Evolutionary conservation across 805 yeast species (phyloP).

Genomic region (Pichia californica): DNA sequence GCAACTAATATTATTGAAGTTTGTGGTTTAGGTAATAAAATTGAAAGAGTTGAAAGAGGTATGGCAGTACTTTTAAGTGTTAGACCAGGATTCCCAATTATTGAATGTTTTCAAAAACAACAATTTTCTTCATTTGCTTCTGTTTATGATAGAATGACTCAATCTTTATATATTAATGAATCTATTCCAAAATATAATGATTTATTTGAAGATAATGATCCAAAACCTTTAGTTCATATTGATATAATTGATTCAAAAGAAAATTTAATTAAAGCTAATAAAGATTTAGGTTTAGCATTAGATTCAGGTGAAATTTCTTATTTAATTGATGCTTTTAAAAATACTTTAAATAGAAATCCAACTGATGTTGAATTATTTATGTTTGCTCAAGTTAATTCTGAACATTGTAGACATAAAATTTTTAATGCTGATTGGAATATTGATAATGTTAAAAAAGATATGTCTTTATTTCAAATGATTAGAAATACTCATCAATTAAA

Average conservation of each 20-base stretch:
- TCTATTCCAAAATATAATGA: constrained; percentile 61
- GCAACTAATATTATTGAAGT: constrained; percentile 92
- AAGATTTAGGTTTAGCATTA: constrained; percentile 83
- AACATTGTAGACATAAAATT: constrained; percentile 98
- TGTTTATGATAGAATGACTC: constrained; percentile 94
- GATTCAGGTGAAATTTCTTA: constrained; percentile 92
- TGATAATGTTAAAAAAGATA: constrained; percentile 69
- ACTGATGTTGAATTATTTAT: constrained; percentile 96
- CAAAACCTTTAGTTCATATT: constrained; percentile 76
- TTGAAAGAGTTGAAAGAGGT: constrained; percentile 91
- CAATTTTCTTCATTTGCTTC: constrained; percentile 52
- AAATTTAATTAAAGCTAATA: constrained; percentile 70
- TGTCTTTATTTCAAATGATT: constrained; percentile 87
- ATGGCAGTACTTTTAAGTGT: constrained; percentile 64
- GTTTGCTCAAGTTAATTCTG: constrained; percentile 99
- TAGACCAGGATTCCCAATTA: constrained; percentile 63
- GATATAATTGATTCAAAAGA: constrained; percentile 53
- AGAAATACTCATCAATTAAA: constrained; percentile 81
- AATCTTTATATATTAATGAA: constrained; percentile 48
- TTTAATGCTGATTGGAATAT: constrained; percentile 98
- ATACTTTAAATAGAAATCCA: constrained; percentile 76
- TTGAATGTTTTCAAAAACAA: constrained; percentile 45
- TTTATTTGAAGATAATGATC: constrained; percentile 69
- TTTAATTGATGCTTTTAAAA: constrained; percentile 73
- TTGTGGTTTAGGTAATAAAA: constrained; percentile 66